These are phyloP conservation scores for Globisporangium acanthophoron DNA, from an alignment of 352 stramenopile genomes.

Conservation along the genomic window DNA sequence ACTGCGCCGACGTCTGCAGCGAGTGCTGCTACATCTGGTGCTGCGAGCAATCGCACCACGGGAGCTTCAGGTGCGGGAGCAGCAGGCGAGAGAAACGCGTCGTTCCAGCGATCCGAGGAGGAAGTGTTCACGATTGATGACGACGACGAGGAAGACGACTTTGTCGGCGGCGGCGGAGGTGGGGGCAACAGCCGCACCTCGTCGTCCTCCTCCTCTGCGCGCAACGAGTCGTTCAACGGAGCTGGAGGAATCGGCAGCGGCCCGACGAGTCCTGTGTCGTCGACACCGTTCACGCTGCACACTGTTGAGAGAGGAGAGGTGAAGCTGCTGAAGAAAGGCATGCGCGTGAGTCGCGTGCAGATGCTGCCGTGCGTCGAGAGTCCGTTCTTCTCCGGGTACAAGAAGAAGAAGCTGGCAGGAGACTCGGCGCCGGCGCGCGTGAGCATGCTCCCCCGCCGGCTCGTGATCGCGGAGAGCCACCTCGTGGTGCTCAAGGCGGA, in stretches of 20 bases:
- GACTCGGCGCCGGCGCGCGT: constrained; percentile 8
- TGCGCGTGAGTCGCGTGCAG: constrained; percentile 59
- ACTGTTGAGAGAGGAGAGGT: constrained; percentile 49
- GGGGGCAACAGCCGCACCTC: constrained; percentile 29
- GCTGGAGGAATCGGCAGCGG: constrained; percentile 4
- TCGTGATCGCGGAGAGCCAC: constrained; percentile 71
- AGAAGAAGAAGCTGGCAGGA: constrained; percentile 52
- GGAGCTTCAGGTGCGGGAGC: background rate
- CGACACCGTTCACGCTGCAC: constrained; percentile 27
- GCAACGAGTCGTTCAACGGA: constrained; percentile 40
- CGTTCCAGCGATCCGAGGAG: constrained; percentile 58
- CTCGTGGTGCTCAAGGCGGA: constrained; percentile 75
- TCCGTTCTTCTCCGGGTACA: constrained; percentile 83
- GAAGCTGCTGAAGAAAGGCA: constrained; percentile 50
- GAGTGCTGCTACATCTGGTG: background rate
- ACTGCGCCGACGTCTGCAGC: background rate
- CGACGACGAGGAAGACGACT: constrained; percentile 61
- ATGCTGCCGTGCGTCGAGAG: constrained; percentile 65
- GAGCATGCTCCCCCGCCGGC: constrained; percentile 48
- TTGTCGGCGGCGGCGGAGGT: constrained; percentile 25
- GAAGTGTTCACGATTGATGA: constrained; percentile 85
- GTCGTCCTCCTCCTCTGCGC: constrained; percentile 36
- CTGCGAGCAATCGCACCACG: background rate
- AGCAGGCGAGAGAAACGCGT: constrained; percentile 18
- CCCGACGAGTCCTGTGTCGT: constrained; percentile 2